Percentiles rank a stretch among this genome's conserved stretches.
phyloP scores from a whole-genome alignment of 2,329 filamentous ascomycete species.

The Botryosphaeria dothidea region DNA sequence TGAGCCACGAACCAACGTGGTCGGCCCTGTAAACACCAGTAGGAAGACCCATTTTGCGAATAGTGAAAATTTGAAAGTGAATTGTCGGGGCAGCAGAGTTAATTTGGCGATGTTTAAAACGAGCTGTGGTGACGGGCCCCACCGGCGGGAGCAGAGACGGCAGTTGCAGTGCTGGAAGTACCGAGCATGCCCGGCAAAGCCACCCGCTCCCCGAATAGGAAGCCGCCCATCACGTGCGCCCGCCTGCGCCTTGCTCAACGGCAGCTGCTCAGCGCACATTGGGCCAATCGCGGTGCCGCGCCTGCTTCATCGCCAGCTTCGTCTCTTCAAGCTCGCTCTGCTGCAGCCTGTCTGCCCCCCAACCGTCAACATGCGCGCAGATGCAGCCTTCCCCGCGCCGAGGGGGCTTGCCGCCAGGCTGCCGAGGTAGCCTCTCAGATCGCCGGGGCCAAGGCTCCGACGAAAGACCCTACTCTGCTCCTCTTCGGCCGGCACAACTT shows the following conservation, averaged over 20 bases:
- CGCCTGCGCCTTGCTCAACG: background rate
- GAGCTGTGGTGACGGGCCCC: background rate
- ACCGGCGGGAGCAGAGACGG: background rate
- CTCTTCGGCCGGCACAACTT: slow-evolving; percentile 5
- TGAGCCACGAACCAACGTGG: slow-evolving; percentile 59
- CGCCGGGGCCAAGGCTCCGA: background rate
- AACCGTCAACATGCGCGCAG: too few relatives aligned
- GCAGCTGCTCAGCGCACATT: background rate
- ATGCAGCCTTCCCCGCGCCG: background rate
- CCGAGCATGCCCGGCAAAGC: background rate
- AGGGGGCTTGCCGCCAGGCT: background rate
- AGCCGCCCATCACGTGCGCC: background rate
- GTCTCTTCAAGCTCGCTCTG: background rate
- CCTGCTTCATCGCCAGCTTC: background rate
- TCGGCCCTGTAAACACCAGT: slow-evolving; percentile 49
- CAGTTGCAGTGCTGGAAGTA: slow-evolving; percentile 2
- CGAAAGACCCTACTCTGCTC: background rate
- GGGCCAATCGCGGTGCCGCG: background rate
- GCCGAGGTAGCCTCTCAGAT: background rate
- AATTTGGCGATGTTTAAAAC: background rate
- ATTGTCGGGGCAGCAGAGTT: background rate
- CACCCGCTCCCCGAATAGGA: background rate
- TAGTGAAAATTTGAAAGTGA: background rate
- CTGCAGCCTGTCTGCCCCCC: too few relatives aligned
- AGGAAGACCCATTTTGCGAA: slow-evolving; percentile 37